These are phyloP conservation scores for Saccharomycopsis crataegensis DNA, from an alignment of 1,139 yeast genomes.

Conservation along the genomic window DNA sequence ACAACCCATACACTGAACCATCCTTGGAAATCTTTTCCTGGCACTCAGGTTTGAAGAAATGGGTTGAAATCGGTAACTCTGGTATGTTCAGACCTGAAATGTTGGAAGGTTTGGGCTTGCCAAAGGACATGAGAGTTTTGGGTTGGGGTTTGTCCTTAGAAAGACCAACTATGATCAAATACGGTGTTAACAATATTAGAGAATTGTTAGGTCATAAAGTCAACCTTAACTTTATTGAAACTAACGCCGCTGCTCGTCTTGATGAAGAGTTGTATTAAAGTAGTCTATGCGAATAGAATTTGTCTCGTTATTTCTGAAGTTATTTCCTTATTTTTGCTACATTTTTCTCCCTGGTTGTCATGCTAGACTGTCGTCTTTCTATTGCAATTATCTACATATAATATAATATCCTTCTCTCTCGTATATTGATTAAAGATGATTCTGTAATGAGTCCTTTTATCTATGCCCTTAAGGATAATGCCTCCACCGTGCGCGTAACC, in stretches of 20 bases:
- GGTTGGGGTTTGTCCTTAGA: slow-evolving; percentile 98
- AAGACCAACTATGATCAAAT: slow-evolving; percentile 99
- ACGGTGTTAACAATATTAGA: slow-evolving; percentile 91
- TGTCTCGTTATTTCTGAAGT: not conserved
- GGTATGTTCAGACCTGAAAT: slow-evolving; percentile 99
- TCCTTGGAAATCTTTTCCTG: slow-evolving; percentile 95
- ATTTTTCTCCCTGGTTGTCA: too few relatives aligned
- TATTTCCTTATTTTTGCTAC: too few relatives aligned
- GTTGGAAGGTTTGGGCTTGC: slow-evolving; percentile 97
- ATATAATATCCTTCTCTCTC: too few relatives aligned
- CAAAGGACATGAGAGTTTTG: slow-evolving; percentile 84
- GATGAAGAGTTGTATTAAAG: slow-evolving; percentile 49
- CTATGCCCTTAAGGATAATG: not conserved
- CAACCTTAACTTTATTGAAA: slow-evolving; percentile 85
- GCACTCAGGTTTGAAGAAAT: slow-evolving; percentile 88
- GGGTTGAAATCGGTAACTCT: slow-evolving; percentile 99
- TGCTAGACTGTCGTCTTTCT: too few relatives aligned
- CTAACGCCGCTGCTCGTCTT: slow-evolving; percentile 95
- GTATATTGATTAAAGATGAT: too few relatives aligned
- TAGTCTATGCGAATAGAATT: not conserved
- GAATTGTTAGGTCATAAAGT: slow-evolving; percentile 94
- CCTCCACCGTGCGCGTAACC: too few relatives aligned
- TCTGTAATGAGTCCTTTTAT: not conserved
- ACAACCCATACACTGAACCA: slow-evolving; percentile 98
- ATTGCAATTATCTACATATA: too few relatives aligned